Evolutionary conservation across 1,284 basidiomycete genomes (phyloP).

Genomic region (Cutaneotrichosporon curvatum): DNA sequence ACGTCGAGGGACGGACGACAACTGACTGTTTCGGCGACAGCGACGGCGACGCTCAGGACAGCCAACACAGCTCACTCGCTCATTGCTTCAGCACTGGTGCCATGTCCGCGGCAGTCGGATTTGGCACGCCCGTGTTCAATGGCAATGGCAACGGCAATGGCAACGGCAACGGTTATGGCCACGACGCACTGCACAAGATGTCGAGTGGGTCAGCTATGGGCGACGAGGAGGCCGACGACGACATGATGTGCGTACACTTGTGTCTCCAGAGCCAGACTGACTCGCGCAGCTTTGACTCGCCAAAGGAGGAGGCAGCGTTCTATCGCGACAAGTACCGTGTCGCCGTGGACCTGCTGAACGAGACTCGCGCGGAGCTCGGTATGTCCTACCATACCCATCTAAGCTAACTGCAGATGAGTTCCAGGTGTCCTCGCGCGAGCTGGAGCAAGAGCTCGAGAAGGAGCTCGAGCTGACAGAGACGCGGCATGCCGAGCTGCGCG

Average conservation of each 20-base stretch:
- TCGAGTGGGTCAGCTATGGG: neutral
- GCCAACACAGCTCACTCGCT: neutral
- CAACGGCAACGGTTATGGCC: no score
- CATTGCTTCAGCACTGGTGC: neutral
- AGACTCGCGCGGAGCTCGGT: slow-evolving; percentile 71
- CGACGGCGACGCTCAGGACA: no score
- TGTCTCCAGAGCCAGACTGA: neutral
- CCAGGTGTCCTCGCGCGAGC: slow-evolving; percentile 79
- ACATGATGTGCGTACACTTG: slow-evolving; percentile 25
- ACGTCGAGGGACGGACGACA: no score
- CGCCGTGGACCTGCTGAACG: slow-evolving; percentile 72
- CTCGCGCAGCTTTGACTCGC: slow-evolving; percentile 41
- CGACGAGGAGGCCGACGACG: slow-evolving; percentile 25
- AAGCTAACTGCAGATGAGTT: slow-evolving; percentile 60
- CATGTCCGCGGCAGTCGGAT: neutral
- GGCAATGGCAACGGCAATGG: neutral
- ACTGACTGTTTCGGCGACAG: neutral
- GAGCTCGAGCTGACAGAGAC: slow-evolving; percentile 82
- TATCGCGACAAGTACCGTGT: slow-evolving; percentile 80
- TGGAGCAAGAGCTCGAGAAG: slow-evolving; percentile 84
- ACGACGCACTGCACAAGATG: neutral
- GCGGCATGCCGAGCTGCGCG: slow-evolving; percentile 69
- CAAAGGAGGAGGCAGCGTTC: slow-evolving; percentile 50
- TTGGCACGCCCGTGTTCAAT: neutral
- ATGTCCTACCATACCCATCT: slow-evolving; percentile 8